Conservation (phyloP, 2,329 filamentous ascomycete genomes). For the Colletotrichum eleusines region DNA sequence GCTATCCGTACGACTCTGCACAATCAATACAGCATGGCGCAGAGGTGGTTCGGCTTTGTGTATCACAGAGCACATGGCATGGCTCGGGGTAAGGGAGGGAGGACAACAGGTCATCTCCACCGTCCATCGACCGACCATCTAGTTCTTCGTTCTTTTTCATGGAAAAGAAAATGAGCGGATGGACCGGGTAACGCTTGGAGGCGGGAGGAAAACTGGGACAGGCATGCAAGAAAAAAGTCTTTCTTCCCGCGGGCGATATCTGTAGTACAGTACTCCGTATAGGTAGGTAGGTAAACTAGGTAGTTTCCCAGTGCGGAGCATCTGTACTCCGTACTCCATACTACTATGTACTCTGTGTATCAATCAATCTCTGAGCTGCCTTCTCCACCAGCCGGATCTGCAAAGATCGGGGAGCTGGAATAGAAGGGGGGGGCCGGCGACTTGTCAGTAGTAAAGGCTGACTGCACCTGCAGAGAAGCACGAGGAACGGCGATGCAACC, state of each 20-base stretch:
- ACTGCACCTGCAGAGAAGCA: conserved; percentile 9
- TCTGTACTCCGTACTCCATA: no score
- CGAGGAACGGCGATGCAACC: neutral
- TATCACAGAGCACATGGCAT: neutral
- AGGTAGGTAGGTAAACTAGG: neutral
- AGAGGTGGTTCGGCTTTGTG: neutral
- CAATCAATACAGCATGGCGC: neutral
- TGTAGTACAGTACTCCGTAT: no score
- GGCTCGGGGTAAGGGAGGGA: neutral
- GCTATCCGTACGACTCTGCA: neutral
- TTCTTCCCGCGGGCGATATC: neutral
- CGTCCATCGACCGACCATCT: neutral
- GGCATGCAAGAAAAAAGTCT: neutral
- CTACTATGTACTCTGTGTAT: no score
- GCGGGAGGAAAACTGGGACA: neutral
- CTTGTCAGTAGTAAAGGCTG: neutral
- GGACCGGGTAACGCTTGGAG: neutral
- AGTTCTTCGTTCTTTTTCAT: neutral
- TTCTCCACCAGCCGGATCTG: conserved; percentile 9
- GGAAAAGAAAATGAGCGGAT: neutral
- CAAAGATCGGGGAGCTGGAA: neutral
- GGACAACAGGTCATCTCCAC: conserved; percentile 1
- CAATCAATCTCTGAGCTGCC: conserved; percentile 9
- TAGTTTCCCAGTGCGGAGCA: neutral
- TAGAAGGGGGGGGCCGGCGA: no score